Base-by-base conservation (phyloP, 2,329 filamentous ascomycete species). In the Paecilomyces formosus region DNA sequence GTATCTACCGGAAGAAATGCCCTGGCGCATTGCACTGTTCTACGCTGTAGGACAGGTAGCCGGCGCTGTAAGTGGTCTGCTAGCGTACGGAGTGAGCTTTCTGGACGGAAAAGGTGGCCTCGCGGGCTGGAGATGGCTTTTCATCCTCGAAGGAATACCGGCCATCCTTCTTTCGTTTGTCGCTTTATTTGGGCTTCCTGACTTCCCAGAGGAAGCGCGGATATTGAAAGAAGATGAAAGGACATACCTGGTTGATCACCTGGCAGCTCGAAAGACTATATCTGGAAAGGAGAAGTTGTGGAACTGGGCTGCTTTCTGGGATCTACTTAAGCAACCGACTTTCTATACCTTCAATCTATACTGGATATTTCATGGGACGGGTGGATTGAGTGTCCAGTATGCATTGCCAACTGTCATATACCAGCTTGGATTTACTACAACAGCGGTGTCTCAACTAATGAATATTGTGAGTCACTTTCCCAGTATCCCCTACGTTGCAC, bases 351-450 rank as follows among this genome's bases (percentile, higher is more conserved):
- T 77, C 57, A 64, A 61, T 0, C 33, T 72, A 0, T 75, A 72
- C 59, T 78, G 75, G 75, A 73, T 78, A 52, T 71, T 68, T 6
- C 75, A 78, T 60, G 74, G 74, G 0, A 76, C 78, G 60, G 76
- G 75, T 13, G 75, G 75, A 5, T 78, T 76, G 57, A 75, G 76
- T 1, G 65, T 77, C 5, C 62, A 65, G 7, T 77, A 74, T 59
- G 74, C 72, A 4, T 58, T 78, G 55, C 75, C 76, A 1, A 77
- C 76, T 1, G 75, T 78, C 5, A 75, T 78, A 24, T 77, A 78
- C 51, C 66, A 78, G 56, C 66, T 78, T 3, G 76, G 75, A 1
- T 76, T 78, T 55, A 76, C 75, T 0, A 70, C 68, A 1, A 78
- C 75, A 1, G 71, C 76, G 1, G 68, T 72, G 15, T 76, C 76